A percentile compares a stretch with the other conserved stretches of the same genome.
Evolutionary conservation across 768 basidiomycete genomes (phyloP).

Genomic region (Mycena leptocephala): DNA sequence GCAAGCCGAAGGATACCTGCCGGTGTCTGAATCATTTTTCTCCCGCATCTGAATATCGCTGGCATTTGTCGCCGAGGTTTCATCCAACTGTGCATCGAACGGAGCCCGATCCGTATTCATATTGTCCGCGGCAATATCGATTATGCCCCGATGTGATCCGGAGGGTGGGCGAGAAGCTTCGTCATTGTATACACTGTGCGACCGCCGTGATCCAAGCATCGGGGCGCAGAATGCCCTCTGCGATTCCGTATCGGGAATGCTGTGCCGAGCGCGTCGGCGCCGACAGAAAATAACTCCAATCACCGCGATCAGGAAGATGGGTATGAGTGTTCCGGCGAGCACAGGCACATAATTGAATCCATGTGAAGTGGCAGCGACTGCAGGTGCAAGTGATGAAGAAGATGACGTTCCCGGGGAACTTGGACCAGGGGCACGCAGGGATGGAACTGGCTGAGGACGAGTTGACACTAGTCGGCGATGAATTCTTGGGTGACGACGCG

Average conservation of each 20-base stretch:
- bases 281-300: neutral
- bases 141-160: neutral
- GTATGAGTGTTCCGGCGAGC: neutral
- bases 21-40: neutral
- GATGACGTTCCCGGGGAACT: neutral
- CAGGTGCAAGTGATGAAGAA: neutral
- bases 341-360: neutral
- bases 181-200: neutral
- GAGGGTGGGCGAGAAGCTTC: neutral
- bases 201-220: neutral
- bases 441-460: neutral
- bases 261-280: neutral
- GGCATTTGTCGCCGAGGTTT: neutral
- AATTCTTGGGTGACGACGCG: neutral
- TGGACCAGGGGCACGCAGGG: neutral
- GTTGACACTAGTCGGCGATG: neutral
- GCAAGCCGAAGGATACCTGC: neutral
- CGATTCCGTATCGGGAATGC: neutral
- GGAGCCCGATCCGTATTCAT: neutral
- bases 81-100: neutral
- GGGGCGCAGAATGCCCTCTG: neutral
- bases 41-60: neutral
- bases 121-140: neutral
- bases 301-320: neutral
- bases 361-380: neutral